These are phyloP conservation scores for Ceratobasidium sp. DNA, from an alignment of 1,284 basidiomycete genomes.

Conservation along the genomic window DNA sequence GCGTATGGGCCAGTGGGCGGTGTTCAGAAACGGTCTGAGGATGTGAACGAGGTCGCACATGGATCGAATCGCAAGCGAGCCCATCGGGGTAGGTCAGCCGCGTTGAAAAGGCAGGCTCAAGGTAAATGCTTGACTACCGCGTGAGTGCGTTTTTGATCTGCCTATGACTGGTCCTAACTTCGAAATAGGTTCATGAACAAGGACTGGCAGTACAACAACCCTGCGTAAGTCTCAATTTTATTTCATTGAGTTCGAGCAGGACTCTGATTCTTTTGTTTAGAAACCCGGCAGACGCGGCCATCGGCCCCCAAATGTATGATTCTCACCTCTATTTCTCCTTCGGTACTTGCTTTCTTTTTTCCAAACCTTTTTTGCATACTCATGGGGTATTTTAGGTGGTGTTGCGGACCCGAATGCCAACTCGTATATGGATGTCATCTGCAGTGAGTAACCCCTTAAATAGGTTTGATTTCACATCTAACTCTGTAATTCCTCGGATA, in stretches of 20 bases:
- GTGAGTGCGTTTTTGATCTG: slow-evolving; percentile 17
- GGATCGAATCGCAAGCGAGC: slow-evolving; percentile 10
- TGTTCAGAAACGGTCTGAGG: slow-evolving; percentile 17
- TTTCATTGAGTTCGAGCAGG: not conserved
- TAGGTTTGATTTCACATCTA: not conserved
- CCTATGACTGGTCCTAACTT: not conserved
- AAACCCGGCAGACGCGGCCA: slow-evolving; percentile 75
- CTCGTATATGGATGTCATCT: slow-evolving; percentile 75
- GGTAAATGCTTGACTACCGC: slow-evolving; percentile 45
- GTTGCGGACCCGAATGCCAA: slow-evolving; percentile 73
- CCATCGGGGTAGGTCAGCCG: slow-evolving; percentile 22
- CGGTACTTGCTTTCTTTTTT: slow-evolving; percentile 55
- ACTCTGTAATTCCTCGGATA: not conserved
- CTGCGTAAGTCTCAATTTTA: slow-evolving; percentile 54
- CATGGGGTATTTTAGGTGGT: slow-evolving; percentile 66
- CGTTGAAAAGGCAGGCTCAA: slow-evolving; percentile 25
- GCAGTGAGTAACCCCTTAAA: slow-evolving; percentile 67
- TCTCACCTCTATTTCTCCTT: slow-evolving; percentile 76
- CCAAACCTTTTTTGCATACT: not conserved
- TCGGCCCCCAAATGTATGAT: slow-evolving; percentile 79
- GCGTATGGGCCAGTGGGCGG: not conserved
- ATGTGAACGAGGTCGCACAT: slow-evolving; percentile 9
- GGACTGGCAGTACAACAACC: slow-evolving; percentile 76
- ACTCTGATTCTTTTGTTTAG: not conserved
- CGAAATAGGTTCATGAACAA: slow-evolving; percentile 77